phyloP scores from a whole-genome alignment of 208 protist genomes.

The Acanthamoeba royreba region DNA sequence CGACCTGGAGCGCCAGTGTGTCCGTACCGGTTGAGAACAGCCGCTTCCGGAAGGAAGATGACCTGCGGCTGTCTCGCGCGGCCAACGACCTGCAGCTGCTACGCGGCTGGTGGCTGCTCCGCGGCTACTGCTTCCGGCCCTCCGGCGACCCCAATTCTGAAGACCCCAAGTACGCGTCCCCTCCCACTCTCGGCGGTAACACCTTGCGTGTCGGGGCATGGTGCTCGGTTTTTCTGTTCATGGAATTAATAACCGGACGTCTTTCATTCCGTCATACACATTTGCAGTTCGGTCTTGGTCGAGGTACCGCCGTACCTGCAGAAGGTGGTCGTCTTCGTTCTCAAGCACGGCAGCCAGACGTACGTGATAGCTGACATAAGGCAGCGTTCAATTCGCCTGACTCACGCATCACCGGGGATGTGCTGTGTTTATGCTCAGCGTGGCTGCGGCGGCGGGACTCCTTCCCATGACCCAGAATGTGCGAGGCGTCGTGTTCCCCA shows the following conservation, averaged over 20 bases:
- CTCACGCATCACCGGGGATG: not conserved
- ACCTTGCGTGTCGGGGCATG: not conserved
- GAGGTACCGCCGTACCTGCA: not conserved
- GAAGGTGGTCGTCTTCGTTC: not conserved
- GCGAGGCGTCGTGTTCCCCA: not conserved
- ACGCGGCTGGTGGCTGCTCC: not conserved
- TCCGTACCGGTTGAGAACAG: too few species aligned
- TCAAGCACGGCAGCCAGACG: not conserved
- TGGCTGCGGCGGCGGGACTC: not conserved
- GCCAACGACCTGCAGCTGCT: not conserved
- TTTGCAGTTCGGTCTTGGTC: not conserved
- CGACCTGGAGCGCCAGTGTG: too few species aligned
- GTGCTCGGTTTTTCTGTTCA: not conserved
- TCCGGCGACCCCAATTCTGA: not conserved
- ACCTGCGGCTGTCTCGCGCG: not conserved
- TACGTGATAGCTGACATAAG: not conserved
- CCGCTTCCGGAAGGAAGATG: not conserved
- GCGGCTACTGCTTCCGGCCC: not conserved
- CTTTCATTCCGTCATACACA: not conserved
- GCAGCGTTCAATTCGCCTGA: not conserved
- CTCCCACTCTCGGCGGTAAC: not conserved
- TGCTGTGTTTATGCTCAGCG: not conserved
- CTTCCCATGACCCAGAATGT: constrained; percentile 41
- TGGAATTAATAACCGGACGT: not conserved
- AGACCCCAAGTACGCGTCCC: not conserved